Evolutionary conservation across 1,284 basidiomycete species (phyloP).

Genomic region (Papiliotrema laurentii): DNA sequence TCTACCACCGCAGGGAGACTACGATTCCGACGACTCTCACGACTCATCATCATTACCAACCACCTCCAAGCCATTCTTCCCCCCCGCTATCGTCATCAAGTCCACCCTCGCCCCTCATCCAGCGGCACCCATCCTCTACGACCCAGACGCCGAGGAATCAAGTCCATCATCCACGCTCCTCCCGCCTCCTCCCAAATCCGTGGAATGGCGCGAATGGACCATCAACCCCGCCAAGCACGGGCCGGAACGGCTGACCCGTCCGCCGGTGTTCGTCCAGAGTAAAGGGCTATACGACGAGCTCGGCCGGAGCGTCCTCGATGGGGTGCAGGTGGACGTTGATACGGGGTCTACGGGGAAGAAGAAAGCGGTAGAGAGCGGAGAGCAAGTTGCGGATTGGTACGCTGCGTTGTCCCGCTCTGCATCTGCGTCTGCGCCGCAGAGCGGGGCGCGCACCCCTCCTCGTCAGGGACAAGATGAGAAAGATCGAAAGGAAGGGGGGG

Average conservation of each 20-base stretch:
- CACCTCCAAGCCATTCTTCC: slow-evolving; percentile 23
- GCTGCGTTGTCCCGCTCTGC: slow-evolving; percentile 11
- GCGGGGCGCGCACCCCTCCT: background rate
- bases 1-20: no score
- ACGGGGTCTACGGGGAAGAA: slow-evolving; percentile 4
- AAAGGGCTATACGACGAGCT: slow-evolving; percentile 32
- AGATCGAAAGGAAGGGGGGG: background rate
- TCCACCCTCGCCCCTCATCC: slow-evolving; percentile 12
- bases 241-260: slow-evolving; percentile 16
- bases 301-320: slow-evolving; percentile 24
- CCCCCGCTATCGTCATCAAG: slow-evolving; percentile 27
- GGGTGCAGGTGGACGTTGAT: slow-evolving; percentile 26
- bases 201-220: slow-evolving; percentile 39
- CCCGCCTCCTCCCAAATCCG: slow-evolving; percentile 5
- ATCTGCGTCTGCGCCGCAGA: no score
- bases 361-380: slow-evolving; percentile 18
- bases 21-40: background rate
- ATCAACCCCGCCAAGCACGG: slow-evolving; percentile 36
- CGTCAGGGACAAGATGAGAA: background rate
- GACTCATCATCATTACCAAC: no score
- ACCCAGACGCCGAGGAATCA: no score
- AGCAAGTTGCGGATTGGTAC: slow-evolving; percentile 36
- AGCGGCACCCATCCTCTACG: background rate
- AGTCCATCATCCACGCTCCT: background rate
- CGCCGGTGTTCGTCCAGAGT: slow-evolving; percentile 34